Evolutionary conservation across 176 grass and related monocot genomes (phyloP), one percentile per base, ranked within the genome.

Genomic region (Oropetium thomaeum): DNA sequence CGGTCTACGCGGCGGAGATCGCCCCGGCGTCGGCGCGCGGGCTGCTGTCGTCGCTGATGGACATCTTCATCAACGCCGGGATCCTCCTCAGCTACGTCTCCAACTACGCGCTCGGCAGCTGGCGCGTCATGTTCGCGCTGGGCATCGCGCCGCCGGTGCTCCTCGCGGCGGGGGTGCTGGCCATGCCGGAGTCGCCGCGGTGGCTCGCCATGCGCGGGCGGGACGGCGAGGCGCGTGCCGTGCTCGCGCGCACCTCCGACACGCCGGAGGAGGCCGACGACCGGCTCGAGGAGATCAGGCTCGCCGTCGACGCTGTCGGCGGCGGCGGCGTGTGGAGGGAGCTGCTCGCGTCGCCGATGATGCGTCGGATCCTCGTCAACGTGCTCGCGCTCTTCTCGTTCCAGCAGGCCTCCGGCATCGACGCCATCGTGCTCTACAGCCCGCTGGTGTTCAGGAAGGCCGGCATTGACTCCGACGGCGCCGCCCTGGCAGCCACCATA

Each of bases 341-440:
- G 2, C 13, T 40, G 7, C 22, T 40, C 34, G 34, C 65, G 22
- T 38, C 51, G 20, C 13, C 58, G 28, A 54, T 60, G 16, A 25
- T 83, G 40, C 79, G 79, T 0, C 88, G 62, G 16, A 65, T 90
- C 52, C 17, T 86, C 6, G 27, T 35, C 0, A 69, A 47, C 59
- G 88, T 79, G 8, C 2, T 90, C 13, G 79, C 25, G 23, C 22
- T 90, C 0, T 82, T 79, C 40, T 7, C 52, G 9, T 82, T 90
- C 78, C 61, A 70, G 69, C 87, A 85, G n/a, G 87, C 65, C 5
- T 78, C 82, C 7, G 83, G 87, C 45, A 45, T 90, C 55, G 87
- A 90, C 66, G 70, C 79, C 1, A 58, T 90, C 70, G 51, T 86
- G 2, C 73, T 89, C 29, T 89, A 89, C 78, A 82, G 78, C 73